Conservation (phyloP, 2,329 filamentous ascomycete genomes). For the Fusarium mexicanum region DNA sequence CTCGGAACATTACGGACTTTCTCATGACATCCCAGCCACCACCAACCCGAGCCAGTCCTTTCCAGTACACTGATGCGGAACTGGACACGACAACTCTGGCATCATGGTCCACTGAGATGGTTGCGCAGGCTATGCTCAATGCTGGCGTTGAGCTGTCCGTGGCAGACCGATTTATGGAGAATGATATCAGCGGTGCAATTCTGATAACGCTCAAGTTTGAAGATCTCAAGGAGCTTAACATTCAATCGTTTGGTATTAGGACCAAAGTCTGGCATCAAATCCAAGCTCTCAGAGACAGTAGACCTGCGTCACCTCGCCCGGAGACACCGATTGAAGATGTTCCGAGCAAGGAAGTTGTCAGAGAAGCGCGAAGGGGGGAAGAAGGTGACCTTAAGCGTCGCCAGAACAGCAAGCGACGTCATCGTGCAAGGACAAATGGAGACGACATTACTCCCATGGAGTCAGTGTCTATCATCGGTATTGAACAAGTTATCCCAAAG, state of each 20-base stretch:
- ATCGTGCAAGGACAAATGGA: constrained; percentile 52
- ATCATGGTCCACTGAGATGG: constrained; percentile 78
- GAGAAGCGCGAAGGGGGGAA: constrained; percentile 55
- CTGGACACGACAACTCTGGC: constrained; percentile 69
- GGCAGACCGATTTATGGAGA: constrained; percentile 85
- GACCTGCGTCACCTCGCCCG: constrained; percentile 60
- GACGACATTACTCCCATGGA: constrained; percentile 82
- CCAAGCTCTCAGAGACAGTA: constrained; percentile 70
- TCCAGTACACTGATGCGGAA: constrained; percentile 65
- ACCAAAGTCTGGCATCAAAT: constrained; percentile 85
- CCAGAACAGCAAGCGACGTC: constrained; percentile 54
- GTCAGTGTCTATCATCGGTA: constrained; percentile 90
- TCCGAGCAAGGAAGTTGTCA: constrained; percentile 61
- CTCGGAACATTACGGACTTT: constrained; percentile 48
- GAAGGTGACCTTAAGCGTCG: constrained; percentile 48
- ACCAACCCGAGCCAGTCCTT: constrained; percentile 58
- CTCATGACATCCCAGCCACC: constrained; percentile 38
- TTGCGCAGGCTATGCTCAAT: constrained; percentile 87
- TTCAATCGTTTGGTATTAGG: constrained; percentile 82
- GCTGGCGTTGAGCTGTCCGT: constrained; percentile 80
- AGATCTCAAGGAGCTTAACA: constrained; percentile 83
- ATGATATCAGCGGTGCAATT: constrained; percentile 91
- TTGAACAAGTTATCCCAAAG: constrained; percentile 88
- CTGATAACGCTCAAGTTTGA: constrained; percentile 92
- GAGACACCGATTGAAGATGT: constrained; percentile 70